A percentile compares a stretch with the other conserved stretches of the same genome.
Conservation (phyloP, 169 alveolate species). For the Amoebophrya sp. region DNA sequence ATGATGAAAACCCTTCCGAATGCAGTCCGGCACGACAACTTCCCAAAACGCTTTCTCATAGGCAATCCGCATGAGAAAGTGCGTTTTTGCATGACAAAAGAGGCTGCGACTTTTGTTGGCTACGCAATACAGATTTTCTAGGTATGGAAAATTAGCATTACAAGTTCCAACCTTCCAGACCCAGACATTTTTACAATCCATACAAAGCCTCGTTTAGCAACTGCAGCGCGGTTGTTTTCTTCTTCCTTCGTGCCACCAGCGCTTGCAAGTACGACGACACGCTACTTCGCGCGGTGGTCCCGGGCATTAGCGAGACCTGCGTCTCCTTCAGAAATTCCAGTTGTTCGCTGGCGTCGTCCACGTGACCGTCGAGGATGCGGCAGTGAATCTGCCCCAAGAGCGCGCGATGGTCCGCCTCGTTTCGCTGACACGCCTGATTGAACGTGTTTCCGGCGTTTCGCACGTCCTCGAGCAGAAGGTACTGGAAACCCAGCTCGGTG, state of each 20-base stretch:
- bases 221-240: background rate
- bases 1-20: too few species aligned
- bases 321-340: slow-evolving; percentile 26
- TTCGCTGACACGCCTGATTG: background rate
- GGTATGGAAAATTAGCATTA: too few species aligned
- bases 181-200: too few species aligned
- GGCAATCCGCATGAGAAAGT: too few species aligned
- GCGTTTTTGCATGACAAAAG: background rate
- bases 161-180: too few species aligned
- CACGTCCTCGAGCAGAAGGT: background rate
- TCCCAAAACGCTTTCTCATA: too few species aligned
- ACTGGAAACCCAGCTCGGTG: slow-evolving; percentile 27
- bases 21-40: too few species aligned
- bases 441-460: background rate
- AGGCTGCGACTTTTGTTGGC: background rate
- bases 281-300: background rate
- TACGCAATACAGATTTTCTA: too few species aligned
- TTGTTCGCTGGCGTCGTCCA: slow-evolving; percentile 30
- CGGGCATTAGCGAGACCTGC: background rate
- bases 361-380: background rate
- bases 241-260: background rate
- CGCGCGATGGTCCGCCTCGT: background rate
- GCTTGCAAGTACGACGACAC: background rate
- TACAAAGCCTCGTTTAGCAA: too few species aligned
- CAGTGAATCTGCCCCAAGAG: slow-evolving; percentile 27